Evolutionary conservation across 2,329 filamentous ascomycete genomes (phyloP), one percentile per base, ranked within the genome.

Genomic region (Penicillium sp.): DNA sequence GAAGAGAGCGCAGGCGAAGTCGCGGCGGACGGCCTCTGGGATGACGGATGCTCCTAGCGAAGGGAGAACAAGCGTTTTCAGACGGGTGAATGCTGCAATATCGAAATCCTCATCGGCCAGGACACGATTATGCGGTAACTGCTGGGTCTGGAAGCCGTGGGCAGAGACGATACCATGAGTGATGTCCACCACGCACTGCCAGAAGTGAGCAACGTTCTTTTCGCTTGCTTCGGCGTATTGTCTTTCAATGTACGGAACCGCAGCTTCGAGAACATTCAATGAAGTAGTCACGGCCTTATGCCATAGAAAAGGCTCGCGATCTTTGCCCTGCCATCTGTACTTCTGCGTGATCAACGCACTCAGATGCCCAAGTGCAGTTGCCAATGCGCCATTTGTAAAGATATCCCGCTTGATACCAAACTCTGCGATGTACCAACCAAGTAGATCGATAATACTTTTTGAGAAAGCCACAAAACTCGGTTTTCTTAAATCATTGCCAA

Each of bases 391-490:
- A 37, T 84, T 85, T 1, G 75, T 76, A 64, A 92, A 91, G 0
- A 96, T 83, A 29, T 88, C 84, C n/a, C 76, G 65, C 20, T 89
- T 84, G 46, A 75, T 72, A 1, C 72, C 73, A 46, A 72, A 63
- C 1, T 72, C 70, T 6, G 62, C 52, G 39, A 75, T 61, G 50
- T 75, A 75, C 71, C 72, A 75, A 41, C 64, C 67, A 18, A 95
- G 71, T 39, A 91, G 82, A 2, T 80, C 76, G 81, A 96, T 94
- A 52, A 88, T 85, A 17, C 84, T 84, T 69, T 94, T 96, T 1
- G 92, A 91, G 66, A 97, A 83, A 27, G 94, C 93, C 49, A 99
- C 85, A 66, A 91, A 97, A 0, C 91, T 96, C 6, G 90, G 88
- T 50, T 84, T 84, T 44, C 75, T 70, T 44, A 62, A 68, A 59